Percentiles rank a stretch among this genome's conserved stretches.
phyloP scores from a whole-genome alignment of 2,329 filamentous ascomycete genomes.

The Hawksworthiomyces lignivorus region DNA sequence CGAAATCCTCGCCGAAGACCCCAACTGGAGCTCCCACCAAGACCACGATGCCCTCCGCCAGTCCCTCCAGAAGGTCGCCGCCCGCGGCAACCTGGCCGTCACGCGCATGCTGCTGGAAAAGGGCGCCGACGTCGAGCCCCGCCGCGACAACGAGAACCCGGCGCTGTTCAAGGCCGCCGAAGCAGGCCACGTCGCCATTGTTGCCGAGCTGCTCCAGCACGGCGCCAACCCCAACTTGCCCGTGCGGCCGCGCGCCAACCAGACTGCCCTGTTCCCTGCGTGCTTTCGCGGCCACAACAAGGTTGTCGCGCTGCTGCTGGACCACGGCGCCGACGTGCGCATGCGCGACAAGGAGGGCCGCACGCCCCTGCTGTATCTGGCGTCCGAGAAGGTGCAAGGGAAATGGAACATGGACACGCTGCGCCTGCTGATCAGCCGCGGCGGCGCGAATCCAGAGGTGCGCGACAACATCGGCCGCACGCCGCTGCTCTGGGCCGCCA shows the following conservation, averaged over 20 bases:
- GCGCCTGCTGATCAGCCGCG: conserved; percentile 27
- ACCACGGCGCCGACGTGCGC: conserved; percentile 26
- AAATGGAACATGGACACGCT: conserved; percentile 33
- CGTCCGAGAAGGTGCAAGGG: conserved; percentile 26
- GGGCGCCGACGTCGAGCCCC: conserved; percentile 29
- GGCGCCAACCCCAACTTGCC: conserved; percentile 26
- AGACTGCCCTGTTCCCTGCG: conserved; percentile 30
- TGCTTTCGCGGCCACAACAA: conserved; percentile 26
- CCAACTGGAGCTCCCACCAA: conserved; percentile 23
- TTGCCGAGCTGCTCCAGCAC: conserved; percentile 25
- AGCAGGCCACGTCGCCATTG: conserved; percentile 26
- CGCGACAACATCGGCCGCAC: conserved; percentile 43
- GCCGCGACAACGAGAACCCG: conserved; percentile 26
- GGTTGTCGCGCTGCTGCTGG: conserved; percentile 25
- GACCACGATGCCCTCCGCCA: conserved; percentile 30
- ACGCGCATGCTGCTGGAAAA: conserved; percentile 29
- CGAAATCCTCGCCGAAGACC: conserved; percentile 28
- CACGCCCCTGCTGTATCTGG: conserved; percentile 29
- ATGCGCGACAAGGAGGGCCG: conserved; percentile 27
- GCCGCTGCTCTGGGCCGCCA: conserved; percentile 51
- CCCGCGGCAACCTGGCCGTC: conserved; percentile 27
- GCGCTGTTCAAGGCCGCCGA: conserved; percentile 32
- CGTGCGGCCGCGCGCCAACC: conserved; percentile 19
- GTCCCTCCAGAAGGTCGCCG: conserved; percentile 29
- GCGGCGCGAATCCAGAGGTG: conserved; percentile 27